Base-by-base conservation (phyloP, 2,329 filamentous ascomycete genomes). In the Cladorrhinum sp. region DNA sequence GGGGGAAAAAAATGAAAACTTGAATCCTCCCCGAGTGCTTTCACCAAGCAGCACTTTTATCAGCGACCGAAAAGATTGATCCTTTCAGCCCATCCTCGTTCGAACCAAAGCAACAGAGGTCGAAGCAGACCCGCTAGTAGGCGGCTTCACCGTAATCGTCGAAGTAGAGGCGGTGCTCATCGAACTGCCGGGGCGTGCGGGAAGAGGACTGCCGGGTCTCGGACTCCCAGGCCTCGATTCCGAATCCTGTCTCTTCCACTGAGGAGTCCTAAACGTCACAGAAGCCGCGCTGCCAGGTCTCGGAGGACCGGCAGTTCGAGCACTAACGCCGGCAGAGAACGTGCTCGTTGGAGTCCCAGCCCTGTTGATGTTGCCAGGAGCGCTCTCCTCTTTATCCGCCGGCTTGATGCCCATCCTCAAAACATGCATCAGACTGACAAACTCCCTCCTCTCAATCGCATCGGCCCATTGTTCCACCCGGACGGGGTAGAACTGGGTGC, bases 381-480 rank as follows among this genome's bases (percentile, higher is more conserved):
- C 33, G 48, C 57, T 63, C 14, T 64, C 64, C n/a, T 46, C 16
- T 3, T 46, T 20, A 16, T 18, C 42, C 3, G 4, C 2, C 59
- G 63, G 65, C 54, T 61, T 55, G 21, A 69, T 64, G 9, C 66
- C 65, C 2, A 65, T 63, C 18, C 67, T 57, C 24, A 69, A 54
- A 7, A 68, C 66, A 52, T 69, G 66, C 59, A 64, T 65, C 30
- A 69, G 36, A 1, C 64, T 53, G 1, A 65, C 55, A 46, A 60
- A 62, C 20, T 68, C 63, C 12, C 57, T 65, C 9, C 60, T 57
- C 56, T 67, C 63, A 7, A 70, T 36, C 3, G 66, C 66, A 18
- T 70, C 65, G 2, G 64, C 64, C 68, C 67, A 70, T 42, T 64
- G 67, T 36, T 66, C 63, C 9, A 69, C 64, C 53, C 67, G 55